Evolutionary conservation across 495 filamentous ascomycete species (phyloP).

Genomic region (Aspergillus avenaceus): DNA sequence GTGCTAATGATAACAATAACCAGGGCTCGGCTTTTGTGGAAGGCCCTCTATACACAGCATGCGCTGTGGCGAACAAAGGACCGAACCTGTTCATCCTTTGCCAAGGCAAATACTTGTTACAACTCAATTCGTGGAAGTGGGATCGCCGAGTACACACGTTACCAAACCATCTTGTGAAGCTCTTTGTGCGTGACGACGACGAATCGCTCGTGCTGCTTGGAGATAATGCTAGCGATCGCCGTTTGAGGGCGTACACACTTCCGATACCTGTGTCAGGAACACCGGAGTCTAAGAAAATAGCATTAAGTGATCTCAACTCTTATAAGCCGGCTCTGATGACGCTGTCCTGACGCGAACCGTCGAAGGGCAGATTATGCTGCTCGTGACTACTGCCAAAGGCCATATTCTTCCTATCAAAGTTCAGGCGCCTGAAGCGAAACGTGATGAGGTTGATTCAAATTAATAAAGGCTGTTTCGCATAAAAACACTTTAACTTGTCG

Average conservation of each 20-base stretch:
- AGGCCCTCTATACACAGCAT: conserved; percentile 4
- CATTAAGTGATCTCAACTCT: conserved; percentile 1
- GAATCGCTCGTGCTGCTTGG: conserved; percentile 8
- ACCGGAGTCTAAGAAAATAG: background rate
- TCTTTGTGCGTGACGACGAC: conserved; percentile 12
- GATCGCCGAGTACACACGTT: background rate
- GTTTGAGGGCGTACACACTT: conserved; percentile 6
- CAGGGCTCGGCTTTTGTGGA: background rate
- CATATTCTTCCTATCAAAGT: conserved; percentile 6
- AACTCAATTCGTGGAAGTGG: background rate
- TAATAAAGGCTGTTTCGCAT: background rate
- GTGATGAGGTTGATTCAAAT: background rate
- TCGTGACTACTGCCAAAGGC: conserved; percentile 7
- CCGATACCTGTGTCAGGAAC: conserved; percentile 1
- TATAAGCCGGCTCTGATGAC: conserved; percentile 4
- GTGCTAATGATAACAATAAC: background rate
- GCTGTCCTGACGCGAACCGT: conserved; percentile 2
- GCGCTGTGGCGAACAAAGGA: background rate
- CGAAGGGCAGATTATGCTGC: background rate
- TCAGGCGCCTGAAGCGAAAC: background rate
- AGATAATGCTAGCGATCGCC: conserved; percentile 3
- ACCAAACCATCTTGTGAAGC: background rate
- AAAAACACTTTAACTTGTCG: too few species aligned
- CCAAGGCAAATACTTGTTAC: conserved; percentile 1
- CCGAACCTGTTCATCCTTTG: conserved; percentile 6